Base-by-base conservation (phyloP, 768 basidiomycete genomes). In the Floccularia luteovirens region DNA sequence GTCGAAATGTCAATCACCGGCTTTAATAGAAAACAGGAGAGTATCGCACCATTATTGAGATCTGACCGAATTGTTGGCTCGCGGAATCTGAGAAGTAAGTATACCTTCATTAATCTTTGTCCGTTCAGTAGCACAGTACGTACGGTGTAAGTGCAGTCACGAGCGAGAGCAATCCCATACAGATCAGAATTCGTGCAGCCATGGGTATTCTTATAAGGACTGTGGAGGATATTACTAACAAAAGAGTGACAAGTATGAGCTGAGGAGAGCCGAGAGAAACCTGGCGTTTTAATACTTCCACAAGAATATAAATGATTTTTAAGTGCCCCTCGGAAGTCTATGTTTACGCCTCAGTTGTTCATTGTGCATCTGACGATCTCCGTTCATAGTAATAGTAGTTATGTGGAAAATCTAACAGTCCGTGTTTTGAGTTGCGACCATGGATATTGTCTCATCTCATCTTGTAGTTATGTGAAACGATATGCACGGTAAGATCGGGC, bases 51-150 rank as follows among this genome's bases (percentile, higher is more conserved):
- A 25, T 51, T 58, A 42, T 64, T 69, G 31, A 64, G 47, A 27
- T 61, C 65, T 5, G 72, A 68, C 43, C 73, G 58, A 25, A 75
- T 51, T 25, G 70, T 59, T 4, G 74, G 54, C 8, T 70, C 73
- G n/a, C 47, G 52, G 51, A 61, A 71, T 4, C 72, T 74, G 38
- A 3, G 43, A 27, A 17, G n/a, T n/a, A n/a, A n/a, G 13, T 22
- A 24, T 28, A 25, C 19, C 34, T 16, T 22, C 3, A 11, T n/a
- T 5, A 23, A 28, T 6, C 11, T 16, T 11, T 27, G 14, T 20
- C 24, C 14, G 16, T 20, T 7, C 5, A 13, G 11, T n/a, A 13
- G 8, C 16, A 39, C 13, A 27, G 11, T 10, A 12, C 10, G 21
- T 33, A 31, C 53, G 31, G 63, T 6, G 49, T 51, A 41, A 60